Conservation (phyloP, 306 rosid species). For the Neltuma alba region DNA sequence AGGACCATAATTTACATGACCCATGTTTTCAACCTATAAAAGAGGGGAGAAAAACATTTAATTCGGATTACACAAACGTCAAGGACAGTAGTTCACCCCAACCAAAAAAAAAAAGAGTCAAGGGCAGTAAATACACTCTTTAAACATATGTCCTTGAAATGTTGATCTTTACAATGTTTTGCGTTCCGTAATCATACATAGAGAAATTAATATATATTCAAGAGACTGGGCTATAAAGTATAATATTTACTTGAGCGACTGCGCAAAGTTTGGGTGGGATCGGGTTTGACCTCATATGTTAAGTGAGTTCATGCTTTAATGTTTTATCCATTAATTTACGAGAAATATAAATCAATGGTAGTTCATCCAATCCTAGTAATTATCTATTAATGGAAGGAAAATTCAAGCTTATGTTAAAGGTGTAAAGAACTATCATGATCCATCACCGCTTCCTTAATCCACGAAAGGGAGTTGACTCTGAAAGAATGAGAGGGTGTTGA, state of each 20-base stretch:
- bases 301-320: background rate
- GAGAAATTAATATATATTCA: background rate
- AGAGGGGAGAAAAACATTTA: constrained; percentile 27
- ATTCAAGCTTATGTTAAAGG: constrained; percentile 1
- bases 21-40: too few relatives aligned
- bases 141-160: background rate
- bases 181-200: background rate
- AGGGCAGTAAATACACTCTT: constrained; percentile 10
- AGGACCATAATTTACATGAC: too few relatives aligned
- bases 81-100: too few relatives aligned
- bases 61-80: constrained; percentile 15
- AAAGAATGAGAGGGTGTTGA: background rate
- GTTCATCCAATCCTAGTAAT: constrained; percentile 1
- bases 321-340: background rate
- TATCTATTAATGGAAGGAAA: background rate
- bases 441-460: too few relatives aligned
- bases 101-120: too few relatives aligned
- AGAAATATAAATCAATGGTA: background rate
- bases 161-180: background rate
- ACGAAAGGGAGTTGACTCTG: too few relatives aligned
- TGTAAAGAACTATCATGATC: background rate
- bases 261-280: background rate
- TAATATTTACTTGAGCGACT: background rate
- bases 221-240: background rate
- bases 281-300: background rate